A percentile compares a stretch with the other conserved stretches of the same genome.
Evolutionary conservation across 2,329 filamentous ascomycete genomes (phyloP).

Genomic region (Gaeumannomyces tritici): DNA sequence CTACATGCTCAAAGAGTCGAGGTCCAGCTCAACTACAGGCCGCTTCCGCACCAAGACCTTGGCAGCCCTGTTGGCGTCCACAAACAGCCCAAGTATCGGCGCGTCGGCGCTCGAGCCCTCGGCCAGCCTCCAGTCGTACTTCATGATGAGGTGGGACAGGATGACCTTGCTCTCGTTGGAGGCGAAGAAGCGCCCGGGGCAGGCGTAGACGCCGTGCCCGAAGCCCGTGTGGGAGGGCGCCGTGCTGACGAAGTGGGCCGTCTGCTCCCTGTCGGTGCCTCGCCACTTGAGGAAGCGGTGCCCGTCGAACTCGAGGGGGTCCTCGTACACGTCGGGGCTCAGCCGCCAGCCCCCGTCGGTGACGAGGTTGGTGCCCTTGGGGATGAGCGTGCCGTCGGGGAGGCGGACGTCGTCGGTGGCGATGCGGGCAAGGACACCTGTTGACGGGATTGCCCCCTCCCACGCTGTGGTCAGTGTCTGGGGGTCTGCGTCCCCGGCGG

Average conservation of each 20-base stretch:
- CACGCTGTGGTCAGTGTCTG: not conserved
- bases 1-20: not conserved
- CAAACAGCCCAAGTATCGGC: not conserved
- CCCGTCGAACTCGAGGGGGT: slow-evolving; percentile 16
- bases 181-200: slow-evolving; percentile 5
- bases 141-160: slow-evolving; percentile 2
- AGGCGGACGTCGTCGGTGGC: slow-evolving; percentile 9
- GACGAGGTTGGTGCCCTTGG: slow-evolving; percentile 12
- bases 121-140: slow-evolving; percentile 3
- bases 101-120: slow-evolving; percentile 2
- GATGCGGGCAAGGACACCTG: slow-evolving; percentile 11
- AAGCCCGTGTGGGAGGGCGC: slow-evolving; percentile 1
- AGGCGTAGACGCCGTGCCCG: slow-evolving; percentile 4
- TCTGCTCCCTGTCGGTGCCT: slow-evolving; percentile 12
- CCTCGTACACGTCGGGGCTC: slow-evolving; percentile 14
- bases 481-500: too few relatives aligned
- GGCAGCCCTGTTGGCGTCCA: not conserved
- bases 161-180: slow-evolving; percentile 2
- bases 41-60: slow-evolving; percentile 1
- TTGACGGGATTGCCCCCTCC: not conserved
- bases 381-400: slow-evolving; percentile 14
- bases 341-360: slow-evolving; percentile 11
- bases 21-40: not conserved
- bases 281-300: slow-evolving; percentile 19
- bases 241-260: slow-evolving; percentile 14